Evolutionary conservation across 371 early-diverging fungal genomes (phyloP).

Genomic region (Saksenaea vasiformis): DNA sequence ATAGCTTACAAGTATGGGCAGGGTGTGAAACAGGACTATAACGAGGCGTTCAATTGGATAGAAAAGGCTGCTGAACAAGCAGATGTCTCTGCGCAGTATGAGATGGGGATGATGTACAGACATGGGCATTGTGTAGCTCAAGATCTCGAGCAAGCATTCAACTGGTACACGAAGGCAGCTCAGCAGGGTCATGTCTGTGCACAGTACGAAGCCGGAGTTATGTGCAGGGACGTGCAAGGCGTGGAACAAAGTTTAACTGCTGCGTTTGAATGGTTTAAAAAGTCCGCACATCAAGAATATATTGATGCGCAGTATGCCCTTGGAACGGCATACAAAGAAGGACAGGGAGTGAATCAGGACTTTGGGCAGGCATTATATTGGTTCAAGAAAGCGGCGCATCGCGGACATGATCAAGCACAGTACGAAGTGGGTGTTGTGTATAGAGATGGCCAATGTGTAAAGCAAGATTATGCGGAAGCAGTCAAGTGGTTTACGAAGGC

Average conservation of each 20-base stretch:
- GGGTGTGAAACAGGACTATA: not conserved
- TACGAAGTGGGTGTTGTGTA: conserved; percentile 46
- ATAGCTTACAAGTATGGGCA: too few species aligned
- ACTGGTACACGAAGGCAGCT: too few species aligned
- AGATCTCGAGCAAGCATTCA: too few species aligned
- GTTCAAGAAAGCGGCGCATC: conserved; percentile 45
- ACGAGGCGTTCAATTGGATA: not conserved
- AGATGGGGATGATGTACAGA: too few species aligned
- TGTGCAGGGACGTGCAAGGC: conserved; percentile 40
- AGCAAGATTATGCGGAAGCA: conserved; percentile 33
- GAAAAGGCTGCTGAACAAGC: conserved; percentile 7
- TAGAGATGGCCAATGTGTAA: conserved; percentile 32
- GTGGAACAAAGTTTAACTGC: conserved; percentile 24
- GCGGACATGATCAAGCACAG: conserved; percentile 37
- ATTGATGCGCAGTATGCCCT: conserved; percentile 50
- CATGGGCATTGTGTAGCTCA: too few species aligned
- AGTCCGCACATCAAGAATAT: conserved; percentile 31
- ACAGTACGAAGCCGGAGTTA: conserved; percentile 38
- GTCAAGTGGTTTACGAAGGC: not conserved
- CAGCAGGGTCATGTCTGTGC: too few species aligned
- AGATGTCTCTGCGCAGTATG: too few species aligned
- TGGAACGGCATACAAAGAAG: conserved; percentile 44
- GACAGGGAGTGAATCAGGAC: conserved; percentile 31
- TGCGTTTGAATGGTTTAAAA: conserved; percentile 35
- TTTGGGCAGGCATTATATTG: conserved; percentile 31